Base-by-base conservation (phyloP, 768 basidiomycete species). In the Suillus weaverae region DNA sequence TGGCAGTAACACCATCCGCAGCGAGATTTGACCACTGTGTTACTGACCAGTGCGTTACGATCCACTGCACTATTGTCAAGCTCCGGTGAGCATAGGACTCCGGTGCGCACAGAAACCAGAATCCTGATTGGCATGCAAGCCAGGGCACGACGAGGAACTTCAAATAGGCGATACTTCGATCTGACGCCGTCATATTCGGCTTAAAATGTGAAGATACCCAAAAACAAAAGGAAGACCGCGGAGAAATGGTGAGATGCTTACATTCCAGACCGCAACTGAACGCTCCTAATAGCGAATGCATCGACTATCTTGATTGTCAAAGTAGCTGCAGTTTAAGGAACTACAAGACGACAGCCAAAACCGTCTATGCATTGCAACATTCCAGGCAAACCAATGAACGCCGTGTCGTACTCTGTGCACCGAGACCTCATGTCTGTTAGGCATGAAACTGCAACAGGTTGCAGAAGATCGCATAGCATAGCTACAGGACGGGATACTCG, bases 361-460 rank as follows among this genome's bases (percentile, higher is more conserved):
- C 26, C 4, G 50, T 50, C 26, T 18, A 4, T 48, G 50, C 26
- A 2, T 51, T 26, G 26, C 16, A 11, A 59, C 38, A 30, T 32
- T 59, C 26, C 30, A 59, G 39, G 22, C 18, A 59, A 30, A 59
- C 18, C 26, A 20, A 59, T 59, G 57, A 43, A 59, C 39, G 57
- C 57, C 57, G 39, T 41, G 57, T 41, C 39, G 57, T 36, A 59
- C 57, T 30, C 39, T 36, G 33, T 11, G 57, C 57, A 43, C 57
- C 57, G 39, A 39, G 57, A 59, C 57, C 57, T 59, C 57, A 32
- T 59, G 57, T 59, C 39, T 59, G 10, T 26, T 30, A 26, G 38
- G 38, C 56, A 57, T 57, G 26, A 32, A 11, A 30, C 30, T 50
- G 50, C 2, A 30, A 50, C 14, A 50, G 50, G 50, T 16, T 30